Conservation (phyloP, 1,284 basidiomycete genomes). For the Cutaneotrichosporon cavernicola region DNA sequence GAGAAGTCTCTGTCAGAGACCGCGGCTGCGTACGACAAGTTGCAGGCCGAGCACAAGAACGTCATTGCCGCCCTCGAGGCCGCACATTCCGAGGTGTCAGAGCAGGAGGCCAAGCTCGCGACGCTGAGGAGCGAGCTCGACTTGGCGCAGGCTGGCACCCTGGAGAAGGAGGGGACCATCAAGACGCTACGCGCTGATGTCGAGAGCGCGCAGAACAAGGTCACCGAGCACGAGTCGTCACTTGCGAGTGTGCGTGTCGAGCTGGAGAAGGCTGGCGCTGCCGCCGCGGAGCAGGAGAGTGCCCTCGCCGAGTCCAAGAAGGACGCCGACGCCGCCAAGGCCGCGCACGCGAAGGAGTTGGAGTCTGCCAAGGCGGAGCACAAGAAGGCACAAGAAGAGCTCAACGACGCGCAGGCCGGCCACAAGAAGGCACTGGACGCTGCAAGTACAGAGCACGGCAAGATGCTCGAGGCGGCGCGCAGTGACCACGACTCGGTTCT, state of each 20-base stretch:
- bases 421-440: conserved; percentile 15
- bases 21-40: conserved; percentile 26
- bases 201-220: conserved; percentile 10
- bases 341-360: conserved; percentile 3
- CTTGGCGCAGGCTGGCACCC: background rate
- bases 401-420: conserved; percentile 1
- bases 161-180: background rate
- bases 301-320: conserved; percentile 6
- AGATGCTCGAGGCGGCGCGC: conserved; percentile 4
- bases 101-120: conserved; percentile 20
- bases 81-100: background rate
- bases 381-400: conserved; percentile 10
- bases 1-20: conserved; percentile 18
- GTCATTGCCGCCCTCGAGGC: conserved; percentile 7
- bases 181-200: background rate
- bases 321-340: background rate
- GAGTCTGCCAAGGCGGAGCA: conserved; percentile 5
- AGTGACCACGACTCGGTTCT: background rate
- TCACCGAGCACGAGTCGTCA: conserved; percentile 15
- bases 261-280: conserved; percentile 16
- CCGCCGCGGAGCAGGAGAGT: background rate
- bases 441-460: conserved; percentile 2
- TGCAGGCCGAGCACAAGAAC: conserved; percentile 23
- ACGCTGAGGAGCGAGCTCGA: conserved; percentile 20
- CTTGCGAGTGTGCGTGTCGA: conserved; percentile 13